phyloP scores from a whole-genome alignment of 306 rosid genomes.

The Argentina anserina region DNA sequence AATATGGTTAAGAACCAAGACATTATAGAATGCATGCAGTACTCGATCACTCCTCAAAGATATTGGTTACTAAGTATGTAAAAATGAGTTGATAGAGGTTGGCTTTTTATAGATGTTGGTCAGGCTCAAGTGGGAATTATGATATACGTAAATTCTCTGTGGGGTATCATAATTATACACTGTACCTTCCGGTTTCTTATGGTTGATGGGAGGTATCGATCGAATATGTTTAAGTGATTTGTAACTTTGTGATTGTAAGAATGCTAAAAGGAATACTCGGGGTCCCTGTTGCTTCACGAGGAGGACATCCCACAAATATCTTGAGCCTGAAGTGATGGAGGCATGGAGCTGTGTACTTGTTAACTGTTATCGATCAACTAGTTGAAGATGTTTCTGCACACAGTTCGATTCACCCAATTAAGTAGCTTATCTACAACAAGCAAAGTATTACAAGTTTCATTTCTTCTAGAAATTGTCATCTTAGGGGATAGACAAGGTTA shows the following conservation, averaged over 20 bases:
- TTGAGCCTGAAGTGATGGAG: background rate
- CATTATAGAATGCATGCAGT: slow-evolving; percentile 38
- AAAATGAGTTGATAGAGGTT: slow-evolving; percentile 1
- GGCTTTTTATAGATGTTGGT: background rate
- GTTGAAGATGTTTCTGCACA: background rate
- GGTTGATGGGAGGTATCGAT: background rate
- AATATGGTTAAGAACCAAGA: slow-evolving; percentile 37
- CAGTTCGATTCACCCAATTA: background rate
- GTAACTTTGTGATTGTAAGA: slow-evolving; percentile 34
- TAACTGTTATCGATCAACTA: background rate
- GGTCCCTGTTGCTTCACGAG: slow-evolving; percentile 66
- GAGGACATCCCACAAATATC: slow-evolving; percentile 17
- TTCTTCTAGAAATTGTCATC: background rate
- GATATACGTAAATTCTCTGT: background rate
- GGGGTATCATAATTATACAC: no score
- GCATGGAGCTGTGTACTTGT: background rate
- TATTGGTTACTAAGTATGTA: slow-evolving; percentile 7
- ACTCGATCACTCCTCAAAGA: no score
- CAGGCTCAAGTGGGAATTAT: background rate
- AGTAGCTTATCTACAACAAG: background rate
- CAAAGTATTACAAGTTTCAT: background rate
- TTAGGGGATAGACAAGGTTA: no score
- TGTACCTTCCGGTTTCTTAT: background rate
- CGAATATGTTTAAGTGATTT: slow-evolving; percentile 14
- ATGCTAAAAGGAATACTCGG: slow-evolving; percentile 27